These are phyloP conservation scores for Blastobotrys terrestris DNA, from an alignment of 805 yeast genomes.

Conservation along the genomic window DNA sequence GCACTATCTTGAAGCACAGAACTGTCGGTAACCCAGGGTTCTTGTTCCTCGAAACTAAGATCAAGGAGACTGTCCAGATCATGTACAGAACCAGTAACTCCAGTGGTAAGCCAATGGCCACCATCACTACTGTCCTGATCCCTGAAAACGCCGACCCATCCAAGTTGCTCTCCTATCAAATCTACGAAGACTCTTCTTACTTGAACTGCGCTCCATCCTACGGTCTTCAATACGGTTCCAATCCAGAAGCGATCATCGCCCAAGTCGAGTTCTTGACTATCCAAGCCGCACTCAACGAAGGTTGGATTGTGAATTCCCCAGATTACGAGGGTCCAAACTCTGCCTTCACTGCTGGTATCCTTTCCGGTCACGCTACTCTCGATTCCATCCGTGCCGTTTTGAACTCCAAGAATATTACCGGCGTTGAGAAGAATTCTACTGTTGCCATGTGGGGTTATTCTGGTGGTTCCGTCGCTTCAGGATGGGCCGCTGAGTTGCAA, in stretches of 20 bases:
- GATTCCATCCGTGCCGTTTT: slow-evolving; percentile 25
- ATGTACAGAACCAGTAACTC: slow-evolving; percentile 15
- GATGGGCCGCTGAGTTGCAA: slow-evolving; percentile 34
- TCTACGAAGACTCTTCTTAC: slow-evolving; percentile 24
- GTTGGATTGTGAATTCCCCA: slow-evolving; percentile 20
- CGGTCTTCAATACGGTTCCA: slow-evolving; percentile 14
- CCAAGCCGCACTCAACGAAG: slow-evolving; percentile 15
- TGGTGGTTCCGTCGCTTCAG: slow-evolving; percentile 70
- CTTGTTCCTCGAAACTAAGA: slow-evolving; percentile 2
- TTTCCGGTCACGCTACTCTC: slow-evolving; percentile 23
- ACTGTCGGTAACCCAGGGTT: slow-evolving; percentile 6
- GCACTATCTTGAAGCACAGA: slow-evolving; percentile 9
- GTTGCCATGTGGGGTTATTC: slow-evolving; percentile 84
- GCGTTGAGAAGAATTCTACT: slow-evolving; percentile 28
- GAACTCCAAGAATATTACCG: slow-evolving; percentile 21
- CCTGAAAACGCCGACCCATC: slow-evolving; percentile 17
- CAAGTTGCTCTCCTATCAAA: slow-evolving; percentile 23
- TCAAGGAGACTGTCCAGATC: slow-evolving; percentile 14
- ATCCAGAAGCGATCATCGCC: slow-evolving; percentile 1
- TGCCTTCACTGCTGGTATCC: slow-evolving; percentile 25
- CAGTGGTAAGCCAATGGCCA: slow-evolving; percentile 13
- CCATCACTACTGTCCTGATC: slow-evolving; percentile 25
- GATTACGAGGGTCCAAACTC: slow-evolving; percentile 29
- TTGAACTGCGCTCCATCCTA: slow-evolving; percentile 27
- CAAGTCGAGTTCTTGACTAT: slow-evolving; percentile 11